Percentiles rank a stretch among this genome's conserved stretches.
phyloP scores from a whole-genome alignment of 441 rosid genomes.

The Euphorbia celastroides region DNA sequence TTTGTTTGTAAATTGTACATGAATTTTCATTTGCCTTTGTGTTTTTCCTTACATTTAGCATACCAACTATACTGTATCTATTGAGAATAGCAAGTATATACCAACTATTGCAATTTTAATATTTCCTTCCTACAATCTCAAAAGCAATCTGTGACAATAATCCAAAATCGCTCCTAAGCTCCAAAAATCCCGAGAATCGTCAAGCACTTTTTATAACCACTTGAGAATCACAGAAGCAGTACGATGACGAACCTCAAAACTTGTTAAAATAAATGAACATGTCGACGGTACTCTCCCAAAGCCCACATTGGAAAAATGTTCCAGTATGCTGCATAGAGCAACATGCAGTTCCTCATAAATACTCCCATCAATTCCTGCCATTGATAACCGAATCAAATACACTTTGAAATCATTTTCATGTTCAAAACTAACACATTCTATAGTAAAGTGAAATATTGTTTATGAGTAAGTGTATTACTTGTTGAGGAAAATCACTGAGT shows the following conservation, averaged over 20 bases:
- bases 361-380: no score
- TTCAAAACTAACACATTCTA: no score
- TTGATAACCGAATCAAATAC: no score
- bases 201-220: no score
- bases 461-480: conserved; percentile 26
- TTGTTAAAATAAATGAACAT: not conserved
- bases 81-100: not conserved
- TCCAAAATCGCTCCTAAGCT: no score
- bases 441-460: not conserved
- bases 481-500: conserved; percentile 45
- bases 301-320: conserved; percentile 21
- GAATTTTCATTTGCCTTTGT: not conserved
- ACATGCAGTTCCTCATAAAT: conserved; percentile 6
- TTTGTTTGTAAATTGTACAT: not conserved
- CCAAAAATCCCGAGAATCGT: no score
- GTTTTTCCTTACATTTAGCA: not conserved
- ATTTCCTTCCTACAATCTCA: no score
- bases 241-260: no score
- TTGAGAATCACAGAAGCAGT: no score
- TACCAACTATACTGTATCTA: not conserved
- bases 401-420: no score
- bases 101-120: not conserved
- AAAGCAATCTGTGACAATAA: no score
- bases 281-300: conserved; percentile 21
- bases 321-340: conserved; percentile 2